phyloP scores from a whole-genome alignment of 2,329 filamentous ascomycete genomes.

The Talaromyces pinophilus region DNA sequence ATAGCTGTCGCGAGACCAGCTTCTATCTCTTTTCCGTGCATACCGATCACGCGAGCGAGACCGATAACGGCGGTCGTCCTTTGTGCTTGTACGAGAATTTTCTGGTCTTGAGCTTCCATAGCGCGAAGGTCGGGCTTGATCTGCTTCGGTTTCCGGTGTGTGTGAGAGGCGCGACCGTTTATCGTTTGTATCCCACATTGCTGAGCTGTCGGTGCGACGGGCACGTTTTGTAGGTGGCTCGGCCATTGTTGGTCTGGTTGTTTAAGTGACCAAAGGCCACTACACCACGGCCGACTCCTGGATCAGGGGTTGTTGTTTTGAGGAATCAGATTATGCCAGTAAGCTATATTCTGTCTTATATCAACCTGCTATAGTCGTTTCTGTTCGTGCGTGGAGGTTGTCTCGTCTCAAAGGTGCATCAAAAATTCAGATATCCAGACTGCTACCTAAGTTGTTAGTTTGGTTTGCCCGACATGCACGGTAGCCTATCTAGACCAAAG shows the following conservation, averaged over 20 bases:
- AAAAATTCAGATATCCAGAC: not conserved
- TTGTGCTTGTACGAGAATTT: slow-evolving; percentile 37
- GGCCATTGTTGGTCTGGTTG: slow-evolving; percentile 45
- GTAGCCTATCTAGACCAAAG: not conserved
- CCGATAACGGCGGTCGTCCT: slow-evolving; percentile 44
- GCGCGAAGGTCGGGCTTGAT: slow-evolving; percentile 40
- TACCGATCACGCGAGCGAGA: slow-evolving; percentile 44
- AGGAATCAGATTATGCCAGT: too few species aligned
- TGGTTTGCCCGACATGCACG: slow-evolving; percentile 18
- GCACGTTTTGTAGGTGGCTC: slow-evolving; percentile 56
- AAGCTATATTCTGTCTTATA: not conserved
- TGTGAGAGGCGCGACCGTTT: slow-evolving; percentile 31
- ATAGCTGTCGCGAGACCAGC: slow-evolving; percentile 46
- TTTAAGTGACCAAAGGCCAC: slow-evolving; percentile 6
- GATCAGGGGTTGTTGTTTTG: not conserved
- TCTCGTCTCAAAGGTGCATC: not conserved
- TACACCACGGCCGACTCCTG: not conserved
- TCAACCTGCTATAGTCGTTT: not conserved
- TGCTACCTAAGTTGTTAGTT: slow-evolving; percentile 4
- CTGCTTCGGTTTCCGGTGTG: slow-evolving; percentile 33
- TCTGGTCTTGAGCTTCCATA: slow-evolving; percentile 34
- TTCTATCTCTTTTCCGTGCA: slow-evolving; percentile 46
- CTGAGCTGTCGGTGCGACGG: slow-evolving; percentile 58
- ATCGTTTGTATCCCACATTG: slow-evolving; percentile 60
- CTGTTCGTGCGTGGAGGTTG: not conserved